phyloP scores from a whole-genome alignment of 176 grass and related monocot genomes.

The Cenchrus purpureus region DNA sequence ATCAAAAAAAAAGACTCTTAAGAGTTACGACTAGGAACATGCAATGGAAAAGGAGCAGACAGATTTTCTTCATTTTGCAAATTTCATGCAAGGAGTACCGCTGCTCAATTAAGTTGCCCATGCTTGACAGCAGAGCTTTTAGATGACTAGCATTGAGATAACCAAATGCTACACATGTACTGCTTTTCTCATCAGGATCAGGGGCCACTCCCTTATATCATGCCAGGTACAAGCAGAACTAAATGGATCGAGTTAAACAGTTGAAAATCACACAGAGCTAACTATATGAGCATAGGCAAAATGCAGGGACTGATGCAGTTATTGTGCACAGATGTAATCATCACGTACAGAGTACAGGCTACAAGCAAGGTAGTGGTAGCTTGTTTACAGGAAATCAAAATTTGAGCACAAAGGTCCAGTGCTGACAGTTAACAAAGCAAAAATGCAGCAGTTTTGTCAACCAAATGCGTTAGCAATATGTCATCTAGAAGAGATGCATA shows the following conservation, averaged over 20 bases:
- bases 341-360: neutral
- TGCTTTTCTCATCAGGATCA: neutral
- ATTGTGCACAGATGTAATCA: slow-evolving; percentile 4
- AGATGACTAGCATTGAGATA: neutral
- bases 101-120: neutral
- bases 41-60: neutral
- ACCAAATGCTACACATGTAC: neutral
- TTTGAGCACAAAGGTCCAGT: neutral
- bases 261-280: neutral
- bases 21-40: neutral
- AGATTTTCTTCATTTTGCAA: neutral
- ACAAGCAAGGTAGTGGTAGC: neutral
- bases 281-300: slow-evolving; percentile 6
- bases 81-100: neutral
- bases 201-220: neutral
- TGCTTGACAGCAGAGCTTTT: slow-evolving; percentile 3
- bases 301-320: neutral
- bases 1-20: neutral
- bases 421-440: neutral
- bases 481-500: neutral
- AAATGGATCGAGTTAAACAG: neutral
- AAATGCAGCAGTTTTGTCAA: neutral
- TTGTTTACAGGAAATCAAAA: neutral
- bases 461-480: neutral
- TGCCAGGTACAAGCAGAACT: neutral